Conservation (phyloP, 148 eudicot species). For the Bassia scoparia region DNA sequence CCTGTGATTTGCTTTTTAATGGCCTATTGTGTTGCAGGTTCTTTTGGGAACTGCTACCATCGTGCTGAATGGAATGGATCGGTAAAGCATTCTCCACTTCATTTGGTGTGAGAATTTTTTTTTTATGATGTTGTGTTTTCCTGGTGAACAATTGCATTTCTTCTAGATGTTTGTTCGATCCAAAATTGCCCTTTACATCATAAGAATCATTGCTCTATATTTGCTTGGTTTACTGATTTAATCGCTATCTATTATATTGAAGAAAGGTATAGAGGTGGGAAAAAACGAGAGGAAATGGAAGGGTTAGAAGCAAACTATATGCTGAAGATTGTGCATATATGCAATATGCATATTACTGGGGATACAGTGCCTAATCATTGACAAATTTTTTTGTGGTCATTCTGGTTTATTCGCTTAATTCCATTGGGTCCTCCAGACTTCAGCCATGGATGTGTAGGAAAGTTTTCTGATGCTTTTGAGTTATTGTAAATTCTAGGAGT, state of each 20-base stretch:
- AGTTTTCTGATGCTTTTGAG: no score
- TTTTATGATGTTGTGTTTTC: not conserved
- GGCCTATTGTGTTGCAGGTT: slow-evolving; percentile 46
- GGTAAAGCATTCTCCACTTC: slow-evolving; percentile 42
- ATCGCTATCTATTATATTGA: not conserved
- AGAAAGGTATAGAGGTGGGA: not conserved
- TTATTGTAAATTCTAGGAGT: no score
- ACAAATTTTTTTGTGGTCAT: not conserved
- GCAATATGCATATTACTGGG: no score
- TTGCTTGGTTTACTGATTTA: not conserved
- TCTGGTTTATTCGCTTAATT: not conserved
- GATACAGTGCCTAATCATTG: no score
- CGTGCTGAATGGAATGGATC: slow-evolving; percentile 96
- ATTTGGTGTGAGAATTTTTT: no score
- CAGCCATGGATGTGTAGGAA: not conserved
- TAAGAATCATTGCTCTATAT: not conserved
- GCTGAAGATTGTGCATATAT: not conserved
- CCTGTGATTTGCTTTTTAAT: slow-evolving; percentile 3
- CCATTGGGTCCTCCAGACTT: not conserved
- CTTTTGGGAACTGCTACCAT: slow-evolving; percentile 93
- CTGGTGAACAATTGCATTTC: not conserved
- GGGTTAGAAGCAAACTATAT: not conserved
- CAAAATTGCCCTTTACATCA: not conserved
- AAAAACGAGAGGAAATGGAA: not conserved
- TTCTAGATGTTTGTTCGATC: not conserved